phyloP scores from a whole-genome alignment of 176 grass and related monocot species.

The Calamus simplicifolius region DNA sequence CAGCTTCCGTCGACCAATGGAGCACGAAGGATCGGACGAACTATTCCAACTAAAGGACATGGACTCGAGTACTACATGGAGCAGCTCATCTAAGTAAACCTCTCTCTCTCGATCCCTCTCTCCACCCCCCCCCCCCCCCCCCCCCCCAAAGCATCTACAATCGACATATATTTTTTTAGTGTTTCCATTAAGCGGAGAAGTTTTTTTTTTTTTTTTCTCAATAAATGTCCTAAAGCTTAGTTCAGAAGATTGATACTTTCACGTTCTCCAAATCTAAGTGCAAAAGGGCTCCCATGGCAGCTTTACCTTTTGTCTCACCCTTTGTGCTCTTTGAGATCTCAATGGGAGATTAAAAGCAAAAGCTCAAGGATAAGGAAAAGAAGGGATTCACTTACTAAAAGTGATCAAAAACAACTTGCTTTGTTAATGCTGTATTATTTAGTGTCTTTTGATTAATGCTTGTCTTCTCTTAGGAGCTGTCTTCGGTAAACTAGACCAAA shows the following conservation, averaged over 20 bases:
- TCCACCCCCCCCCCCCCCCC: too few species aligned
- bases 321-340: constrained; percentile 7
- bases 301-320: background rate
- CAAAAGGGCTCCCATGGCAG: constrained; percentile 6
- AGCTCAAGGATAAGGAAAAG: background rate
- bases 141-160: too few species aligned
- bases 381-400: constrained; percentile 2
- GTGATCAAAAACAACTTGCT: background rate
- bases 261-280: constrained; percentile 1
- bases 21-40: background rate
- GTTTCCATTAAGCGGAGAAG: too few species aligned
- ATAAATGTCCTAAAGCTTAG: background rate
- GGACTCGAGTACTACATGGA: background rate
- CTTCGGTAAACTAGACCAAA: background rate
- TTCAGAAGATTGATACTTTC: background rate
- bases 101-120: too few species aligned
- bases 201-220: too few species aligned
- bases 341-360: constrained; percentile 9
- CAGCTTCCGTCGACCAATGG: background rate
- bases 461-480: background rate
- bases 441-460: background rate
- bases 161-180: too few species aligned
- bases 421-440: constrained; percentile 5
- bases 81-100: constrained; percentile 8
- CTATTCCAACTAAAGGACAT: background rate